Conservation (phyloP, 495 filamentous ascomycete genomes). For the Hypoxylon fragiforme region DNA sequence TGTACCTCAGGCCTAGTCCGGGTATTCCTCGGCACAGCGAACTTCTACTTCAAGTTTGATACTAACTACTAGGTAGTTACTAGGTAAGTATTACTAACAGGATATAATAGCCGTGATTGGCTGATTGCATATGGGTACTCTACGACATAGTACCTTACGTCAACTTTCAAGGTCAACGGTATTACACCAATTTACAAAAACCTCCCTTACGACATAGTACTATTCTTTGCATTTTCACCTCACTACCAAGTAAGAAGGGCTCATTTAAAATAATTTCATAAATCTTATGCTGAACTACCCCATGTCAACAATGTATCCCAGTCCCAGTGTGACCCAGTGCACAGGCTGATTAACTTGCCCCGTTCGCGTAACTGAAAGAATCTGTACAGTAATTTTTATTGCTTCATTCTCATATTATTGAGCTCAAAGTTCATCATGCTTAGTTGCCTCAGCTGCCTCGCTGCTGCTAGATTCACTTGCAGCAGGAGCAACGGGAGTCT, state of each 20-base stretch:
- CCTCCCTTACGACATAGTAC: no score
- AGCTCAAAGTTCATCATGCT: constrained; percentile 70
- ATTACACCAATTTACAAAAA: no score
- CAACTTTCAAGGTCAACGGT: no score
- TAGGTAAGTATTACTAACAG: no score
- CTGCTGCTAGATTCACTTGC: constrained; percentile 52
- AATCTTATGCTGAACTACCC: constrained; percentile 37
- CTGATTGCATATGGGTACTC: no score
- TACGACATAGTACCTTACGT: no score
- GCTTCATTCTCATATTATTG: constrained; percentile 7
- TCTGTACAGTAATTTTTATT: constrained; percentile 32
- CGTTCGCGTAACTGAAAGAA: constrained; percentile 33
- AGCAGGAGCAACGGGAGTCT: constrained; percentile 56
- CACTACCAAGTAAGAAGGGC: neutral
- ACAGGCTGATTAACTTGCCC: constrained; percentile 30
- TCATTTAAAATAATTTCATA: constrained; percentile 32
- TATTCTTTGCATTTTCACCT: no score
- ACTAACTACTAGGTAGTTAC: no score
- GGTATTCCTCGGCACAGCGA: no score
- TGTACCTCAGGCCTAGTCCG: no score
- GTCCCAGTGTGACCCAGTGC: constrained; percentile 32
- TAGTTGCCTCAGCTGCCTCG: constrained; percentile 48
- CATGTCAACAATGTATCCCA: constrained; percentile 38
- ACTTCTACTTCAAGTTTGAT: no score
- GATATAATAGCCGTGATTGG: no score